Evolutionary conservation across 352 stramenopile species (phyloP), one percentile per base, ranked within the genome.

Genomic region (Blastocystis sp.): DNA sequence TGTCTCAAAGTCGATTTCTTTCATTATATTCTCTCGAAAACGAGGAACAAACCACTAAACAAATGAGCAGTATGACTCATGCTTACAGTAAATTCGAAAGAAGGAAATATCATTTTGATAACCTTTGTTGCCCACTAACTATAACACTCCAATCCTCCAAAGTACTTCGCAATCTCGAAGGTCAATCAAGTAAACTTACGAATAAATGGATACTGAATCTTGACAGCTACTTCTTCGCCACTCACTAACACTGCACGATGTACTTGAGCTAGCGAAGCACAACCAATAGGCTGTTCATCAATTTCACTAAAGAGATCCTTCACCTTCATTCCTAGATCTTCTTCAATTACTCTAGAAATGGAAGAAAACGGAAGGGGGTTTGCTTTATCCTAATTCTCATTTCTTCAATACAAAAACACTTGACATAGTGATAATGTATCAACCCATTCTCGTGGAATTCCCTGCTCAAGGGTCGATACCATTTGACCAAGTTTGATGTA

Each of bases 171-270:
- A 74, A 29, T 87, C 65, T 19, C 77, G 77, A 32, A 87, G 71
- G 46, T 87, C 77, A 27, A 87, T 87, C 42, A 78, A 19, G 95
- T 94, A 80, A 94, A 92, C 32, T 86, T 46, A n/a, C 90, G 89
- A 27, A 98, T 88, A 81, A 93, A 90, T 16, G 93, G 93, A 75
- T 96, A 96, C 88, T 96, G 93, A 21, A 96, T 90, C 89, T 96
- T 96, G n/a, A 96, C 92, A 7, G 93, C 93, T 46, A 95, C 89
- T 12, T 93, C 91, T 32, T 92, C 89, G 2, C 92, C 93, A 43
- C 90, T 37, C 14, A 89, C 80, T 61, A 94, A 92, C 1, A 95
- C 89, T 4, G 92, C 93, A 37, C 89, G 90, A 69, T 96, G 93
- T 29, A 90, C 87, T 74, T 96, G 93, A 19, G 93, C 93, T 9